Percentiles rank a stretch among this genome's conserved stretches.
Conservation (phyloP, 169 alveolate genomes). For the Cardiosporidium cionae region DNA sequence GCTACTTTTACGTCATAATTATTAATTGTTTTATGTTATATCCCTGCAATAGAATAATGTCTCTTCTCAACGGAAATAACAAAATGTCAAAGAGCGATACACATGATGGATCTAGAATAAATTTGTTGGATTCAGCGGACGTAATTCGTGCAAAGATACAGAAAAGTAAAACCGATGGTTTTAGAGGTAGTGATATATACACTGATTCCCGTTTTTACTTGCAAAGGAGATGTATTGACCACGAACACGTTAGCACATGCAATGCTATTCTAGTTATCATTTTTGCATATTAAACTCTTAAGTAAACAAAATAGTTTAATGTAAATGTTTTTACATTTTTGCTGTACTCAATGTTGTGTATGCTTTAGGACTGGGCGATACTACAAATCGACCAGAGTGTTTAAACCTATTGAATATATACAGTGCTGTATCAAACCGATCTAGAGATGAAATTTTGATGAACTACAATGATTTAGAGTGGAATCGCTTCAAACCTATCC, state of each 20-base stretch:
- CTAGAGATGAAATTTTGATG: not conserved
- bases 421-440: not conserved
- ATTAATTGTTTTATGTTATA: too few species aligned
- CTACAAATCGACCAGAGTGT: not conserved
- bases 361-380: not conserved
- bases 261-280: too few species aligned
- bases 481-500: not conserved
- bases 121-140: slow-evolving; percentile 55
- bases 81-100: slow-evolving; percentile 61
- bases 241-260: too few species aligned
- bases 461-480: not conserved
- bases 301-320: too few species aligned
- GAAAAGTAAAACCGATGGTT: slow-evolving; percentile 59
- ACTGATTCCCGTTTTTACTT: too few species aligned
- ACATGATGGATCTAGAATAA: slow-evolving; percentile 42
- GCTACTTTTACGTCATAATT: too few species aligned
- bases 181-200: too few species aligned
- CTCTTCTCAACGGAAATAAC: slow-evolving; percentile 48
- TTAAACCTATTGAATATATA: not conserved
- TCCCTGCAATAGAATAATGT: slow-evolving; percentile 67
- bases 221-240: too few species aligned
- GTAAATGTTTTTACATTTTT: too few species aligned
- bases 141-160: slow-evolving; percentile 39
- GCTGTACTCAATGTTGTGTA: not conserved
- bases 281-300: too few species aligned